Conservation (phyloP, 106 monocot genomes). For the Dendrobium nobile region DNA sequence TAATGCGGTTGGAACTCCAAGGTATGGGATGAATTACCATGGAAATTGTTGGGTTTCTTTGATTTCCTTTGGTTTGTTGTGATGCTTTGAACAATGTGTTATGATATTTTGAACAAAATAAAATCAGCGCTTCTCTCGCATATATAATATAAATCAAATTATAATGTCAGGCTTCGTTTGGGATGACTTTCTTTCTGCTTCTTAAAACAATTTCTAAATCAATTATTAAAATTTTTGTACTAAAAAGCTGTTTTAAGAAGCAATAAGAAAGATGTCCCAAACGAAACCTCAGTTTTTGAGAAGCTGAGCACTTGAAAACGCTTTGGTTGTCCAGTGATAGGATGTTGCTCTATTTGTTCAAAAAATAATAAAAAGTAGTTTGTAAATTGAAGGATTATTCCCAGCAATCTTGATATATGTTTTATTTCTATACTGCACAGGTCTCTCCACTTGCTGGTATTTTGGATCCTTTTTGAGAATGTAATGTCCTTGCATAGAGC, state of each 20-base stretch:
- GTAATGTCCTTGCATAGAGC: constrained; percentile 50
- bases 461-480: constrained; percentile 61
- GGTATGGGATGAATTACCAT: constrained; percentile 15
- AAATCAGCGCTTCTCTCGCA: neutral
- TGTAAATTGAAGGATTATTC: neutral
- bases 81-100: no score
- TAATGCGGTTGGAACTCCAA: constrained; percentile 48
- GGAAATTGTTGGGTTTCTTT: neutral
- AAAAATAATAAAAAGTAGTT: no score
- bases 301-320: neutral
- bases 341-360: neutral
- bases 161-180: neutral
- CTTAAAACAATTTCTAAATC: no score
- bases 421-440: constrained; percentile 13
- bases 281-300: neutral
- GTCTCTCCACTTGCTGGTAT: constrained; percentile 41
- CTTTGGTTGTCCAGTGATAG: neutral
- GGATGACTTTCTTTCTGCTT: no score
- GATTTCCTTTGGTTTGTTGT: no score
- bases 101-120: neutral
- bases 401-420: neutral
- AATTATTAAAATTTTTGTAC: no score
- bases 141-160: neutral
- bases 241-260: no score
- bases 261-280: no score